Evolutionary conservation across 306 rosid genomes (phyloP).

Genomic region (Pterocarpus santalinus): DNA sequence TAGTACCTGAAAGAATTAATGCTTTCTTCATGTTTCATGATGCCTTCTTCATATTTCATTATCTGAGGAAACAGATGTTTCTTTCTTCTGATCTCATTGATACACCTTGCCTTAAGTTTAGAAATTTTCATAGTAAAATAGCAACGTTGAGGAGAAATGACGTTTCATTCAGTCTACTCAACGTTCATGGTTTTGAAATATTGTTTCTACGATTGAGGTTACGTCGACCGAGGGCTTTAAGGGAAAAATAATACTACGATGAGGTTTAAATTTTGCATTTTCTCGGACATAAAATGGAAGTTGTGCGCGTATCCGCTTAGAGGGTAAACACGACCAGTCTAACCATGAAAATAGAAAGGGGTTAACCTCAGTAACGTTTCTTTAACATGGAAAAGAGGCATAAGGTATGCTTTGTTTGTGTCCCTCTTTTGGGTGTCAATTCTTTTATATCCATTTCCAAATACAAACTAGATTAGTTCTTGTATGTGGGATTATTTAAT

Average conservation of each 20-base stretch:
- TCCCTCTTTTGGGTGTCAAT: no score
- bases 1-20: conserved; percentile 39
- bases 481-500: no score
- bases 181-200: conserved; percentile 32
- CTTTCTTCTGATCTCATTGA: background rate
- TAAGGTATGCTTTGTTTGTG: no score
- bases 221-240: background rate
- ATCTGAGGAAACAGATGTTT: conserved; percentile 13
- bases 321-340: no score
- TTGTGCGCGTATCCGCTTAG: no score
- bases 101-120: conserved; percentile 20
- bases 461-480: no score
- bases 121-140: background rate
- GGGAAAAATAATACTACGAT: background rate
- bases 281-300: no score
- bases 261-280: background rate
- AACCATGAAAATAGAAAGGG: no score
- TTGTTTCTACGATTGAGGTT: background rate
- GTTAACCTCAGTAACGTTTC: no score
- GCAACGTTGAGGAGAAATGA: background rate
- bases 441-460: no score
- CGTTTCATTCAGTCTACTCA: conserved; percentile 21
- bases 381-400: no score
- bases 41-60: background rate
- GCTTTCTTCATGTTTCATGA: background rate